These are phyloP conservation scores for Eucalyptus polybractea DNA, from an alignment of 345 rosid genomes.

Conservation along the genomic window DNA sequence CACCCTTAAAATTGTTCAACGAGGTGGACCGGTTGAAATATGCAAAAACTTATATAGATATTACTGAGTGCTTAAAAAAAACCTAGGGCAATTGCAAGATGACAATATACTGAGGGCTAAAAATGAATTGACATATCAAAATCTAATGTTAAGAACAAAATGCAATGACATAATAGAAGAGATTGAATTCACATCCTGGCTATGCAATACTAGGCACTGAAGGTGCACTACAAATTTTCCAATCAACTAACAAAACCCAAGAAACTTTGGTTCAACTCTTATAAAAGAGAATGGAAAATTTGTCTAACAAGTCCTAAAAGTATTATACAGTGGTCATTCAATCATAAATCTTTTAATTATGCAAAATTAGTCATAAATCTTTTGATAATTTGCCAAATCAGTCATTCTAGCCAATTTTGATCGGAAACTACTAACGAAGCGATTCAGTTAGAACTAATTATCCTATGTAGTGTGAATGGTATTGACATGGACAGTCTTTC, in stretches of 20 bases:
- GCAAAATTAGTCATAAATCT: background rate
- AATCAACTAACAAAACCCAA: background rate
- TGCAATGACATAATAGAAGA: background rate
- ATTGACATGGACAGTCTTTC: background rate
- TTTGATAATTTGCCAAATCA: background rate
- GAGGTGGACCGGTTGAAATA: background rate
- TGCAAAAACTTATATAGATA: background rate
- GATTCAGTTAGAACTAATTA: no score
- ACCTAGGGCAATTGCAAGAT: background rate
- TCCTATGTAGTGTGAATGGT: no score
- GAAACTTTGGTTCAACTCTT: background rate
- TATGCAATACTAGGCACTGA: background rate
- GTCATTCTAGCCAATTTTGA: background rate
- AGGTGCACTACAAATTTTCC: background rate
- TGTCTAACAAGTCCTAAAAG: background rate
- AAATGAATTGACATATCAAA: background rate
- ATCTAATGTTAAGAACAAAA: background rate
- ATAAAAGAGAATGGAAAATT: background rate
- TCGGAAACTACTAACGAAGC: background rate
- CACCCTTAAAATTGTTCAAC: background rate
- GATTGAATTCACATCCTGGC: background rate
- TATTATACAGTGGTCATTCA: no score
- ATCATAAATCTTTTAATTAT: accelerated
- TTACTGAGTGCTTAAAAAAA: background rate
- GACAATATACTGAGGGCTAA: background rate